These are phyloP conservation scores for Vitis labrusca DNA, from an alignment of 164 flowering plant species.

Conservation along the genomic window DNA sequence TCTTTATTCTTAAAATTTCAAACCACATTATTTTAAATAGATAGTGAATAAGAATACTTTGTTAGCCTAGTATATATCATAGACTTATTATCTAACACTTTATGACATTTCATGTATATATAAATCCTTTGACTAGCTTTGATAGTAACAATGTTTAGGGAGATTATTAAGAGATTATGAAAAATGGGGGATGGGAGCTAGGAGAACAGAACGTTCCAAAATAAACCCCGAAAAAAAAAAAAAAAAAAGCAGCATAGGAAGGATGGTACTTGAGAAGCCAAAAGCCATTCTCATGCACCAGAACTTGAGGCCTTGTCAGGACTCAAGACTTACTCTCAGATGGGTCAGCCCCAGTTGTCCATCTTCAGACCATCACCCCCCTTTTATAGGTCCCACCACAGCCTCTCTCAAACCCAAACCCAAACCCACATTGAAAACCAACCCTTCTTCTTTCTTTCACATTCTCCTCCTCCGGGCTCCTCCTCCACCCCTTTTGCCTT, in stretches of 20 bases:
- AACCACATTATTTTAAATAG: no score
- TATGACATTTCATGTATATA: no score
- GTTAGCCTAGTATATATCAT: no score
- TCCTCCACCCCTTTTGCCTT: not conserved
- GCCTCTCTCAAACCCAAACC: not conserved
- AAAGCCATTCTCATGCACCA: constrained; percentile 22
- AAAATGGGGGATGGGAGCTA: not conserved
- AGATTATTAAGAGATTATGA: not conserved
- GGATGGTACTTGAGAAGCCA: constrained; percentile 35
- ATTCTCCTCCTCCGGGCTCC: not conserved
- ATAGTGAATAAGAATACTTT: no score
- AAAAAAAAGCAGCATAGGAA: constrained; percentile 2
- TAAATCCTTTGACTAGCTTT: no score
- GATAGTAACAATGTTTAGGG: no score
- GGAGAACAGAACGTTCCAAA: constrained; percentile 4
- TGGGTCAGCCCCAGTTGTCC: constrained; percentile 36
- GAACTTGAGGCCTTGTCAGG: constrained; percentile 41
- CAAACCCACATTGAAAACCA: not conserved
- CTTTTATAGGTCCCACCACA: constrained; percentile 20
- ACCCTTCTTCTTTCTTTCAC: not conserved
- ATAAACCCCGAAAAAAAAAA: not conserved
- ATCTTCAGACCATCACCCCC: constrained; percentile 2
- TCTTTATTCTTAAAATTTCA: no score
- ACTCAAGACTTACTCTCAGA: constrained; percentile 40
- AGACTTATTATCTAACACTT: no score